Percentiles rank a stretch among this genome's conserved stretches.
These are phyloP conservation scores for Astragalus glycyphyllos DNA, from an alignment of 306 rosid species.

Conservation along the genomic window DNA sequence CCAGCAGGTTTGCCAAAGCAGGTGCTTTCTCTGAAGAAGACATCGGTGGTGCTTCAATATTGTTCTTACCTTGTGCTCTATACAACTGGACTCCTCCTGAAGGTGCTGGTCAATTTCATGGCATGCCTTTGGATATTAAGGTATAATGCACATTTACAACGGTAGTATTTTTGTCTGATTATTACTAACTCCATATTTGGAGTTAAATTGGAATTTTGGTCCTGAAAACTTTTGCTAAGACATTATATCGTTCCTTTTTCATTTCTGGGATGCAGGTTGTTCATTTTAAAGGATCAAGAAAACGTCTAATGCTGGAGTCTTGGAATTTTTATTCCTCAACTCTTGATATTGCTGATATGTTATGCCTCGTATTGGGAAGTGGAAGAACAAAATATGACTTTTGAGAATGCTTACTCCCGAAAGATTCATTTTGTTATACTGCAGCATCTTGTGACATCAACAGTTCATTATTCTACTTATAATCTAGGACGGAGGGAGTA, in stretches of 20 bases:
- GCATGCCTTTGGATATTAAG: slow-evolving; percentile 94
- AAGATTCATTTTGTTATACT: slow-evolving; percentile 2
- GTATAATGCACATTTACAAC: slow-evolving; percentile 43
- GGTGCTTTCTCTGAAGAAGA: slow-evolving; percentile 65
- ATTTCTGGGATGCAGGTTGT: slow-evolving; percentile 61
- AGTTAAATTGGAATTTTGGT: background rate
- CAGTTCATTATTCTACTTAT: too few species aligned
- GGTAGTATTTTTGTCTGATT: background rate
- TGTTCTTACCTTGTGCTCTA: slow-evolving; percentile 79
- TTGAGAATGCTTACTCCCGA: slow-evolving; percentile 39
- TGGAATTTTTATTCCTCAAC: slow-evolving; percentile 82
- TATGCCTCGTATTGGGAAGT: slow-evolving; percentile 83
- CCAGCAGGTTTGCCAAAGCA: slow-evolving; percentile 61
- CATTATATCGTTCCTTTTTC: slow-evolving; percentile 6
- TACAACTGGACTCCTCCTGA: slow-evolving; percentile 99
- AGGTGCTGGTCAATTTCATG: slow-evolving; percentile 98
- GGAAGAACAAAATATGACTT: slow-evolving; percentile 93
- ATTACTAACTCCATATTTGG: slow-evolving; percentile 15
- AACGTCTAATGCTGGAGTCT: slow-evolving; percentile 91
- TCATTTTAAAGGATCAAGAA: slow-evolving; percentile 98
- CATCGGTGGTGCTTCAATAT: slow-evolving; percentile 63
- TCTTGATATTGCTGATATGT: slow-evolving; percentile 66
- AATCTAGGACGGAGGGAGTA: too few species aligned
- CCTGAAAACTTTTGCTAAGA: background rate
- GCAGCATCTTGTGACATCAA: background rate